These are phyloP conservation scores for Symmetrospora coprosmae DNA, from an alignment of 768 basidiomycete species.

Conservation along the genomic window DNA sequence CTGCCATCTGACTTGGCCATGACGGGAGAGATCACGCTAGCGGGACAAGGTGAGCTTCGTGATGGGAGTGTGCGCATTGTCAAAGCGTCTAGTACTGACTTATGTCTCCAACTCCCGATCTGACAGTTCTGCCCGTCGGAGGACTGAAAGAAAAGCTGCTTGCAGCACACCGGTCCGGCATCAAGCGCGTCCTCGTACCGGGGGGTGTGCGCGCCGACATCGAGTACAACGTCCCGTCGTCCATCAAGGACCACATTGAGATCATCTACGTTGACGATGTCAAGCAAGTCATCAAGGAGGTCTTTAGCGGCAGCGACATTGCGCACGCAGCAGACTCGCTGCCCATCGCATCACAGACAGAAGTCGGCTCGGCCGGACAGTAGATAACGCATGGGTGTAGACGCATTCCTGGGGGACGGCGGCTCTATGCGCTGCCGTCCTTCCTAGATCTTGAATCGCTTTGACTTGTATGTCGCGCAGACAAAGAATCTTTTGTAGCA, in stretches of 20 bases:
- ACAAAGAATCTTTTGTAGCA: too few relatives aligned
- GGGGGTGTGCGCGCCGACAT: slow-evolving; percentile 83
- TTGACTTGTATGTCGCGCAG: too few relatives aligned
- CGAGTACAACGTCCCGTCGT: slow-evolving; percentile 90
- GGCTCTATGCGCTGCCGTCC: too few relatives aligned
- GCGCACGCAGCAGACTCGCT: slow-evolving; percentile 16
- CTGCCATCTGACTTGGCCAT: slow-evolving; percentile 53
- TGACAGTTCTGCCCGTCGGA: slow-evolving; percentile 69
- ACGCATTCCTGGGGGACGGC: too few relatives aligned
- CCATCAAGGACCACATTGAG: slow-evolving; percentile 84
- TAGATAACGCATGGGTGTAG: too few relatives aligned
- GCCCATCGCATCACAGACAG: slow-evolving; percentile 16
- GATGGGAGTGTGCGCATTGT: too few relatives aligned
- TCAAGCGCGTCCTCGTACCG: slow-evolving; percentile 77
- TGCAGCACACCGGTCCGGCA: slow-evolving; percentile 89
- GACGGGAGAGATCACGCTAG: slow-evolving; percentile 95
- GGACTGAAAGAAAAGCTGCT: slow-evolving; percentile 85
- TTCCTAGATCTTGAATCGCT: too few relatives aligned
- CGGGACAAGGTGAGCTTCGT: slow-evolving; percentile 52
- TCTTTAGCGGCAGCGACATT: slow-evolving; percentile 50
- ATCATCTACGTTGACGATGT: slow-evolving; percentile 95
- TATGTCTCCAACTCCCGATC: not conserved
- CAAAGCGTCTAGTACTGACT: too few relatives aligned
- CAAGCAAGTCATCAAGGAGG: slow-evolving; percentile 71
- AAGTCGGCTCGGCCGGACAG: slow-evolving; percentile 15